Evolutionary conservation across 176 grass and related monocot genomes (phyloP).

Genomic region (Carex myosuroides): DNA sequence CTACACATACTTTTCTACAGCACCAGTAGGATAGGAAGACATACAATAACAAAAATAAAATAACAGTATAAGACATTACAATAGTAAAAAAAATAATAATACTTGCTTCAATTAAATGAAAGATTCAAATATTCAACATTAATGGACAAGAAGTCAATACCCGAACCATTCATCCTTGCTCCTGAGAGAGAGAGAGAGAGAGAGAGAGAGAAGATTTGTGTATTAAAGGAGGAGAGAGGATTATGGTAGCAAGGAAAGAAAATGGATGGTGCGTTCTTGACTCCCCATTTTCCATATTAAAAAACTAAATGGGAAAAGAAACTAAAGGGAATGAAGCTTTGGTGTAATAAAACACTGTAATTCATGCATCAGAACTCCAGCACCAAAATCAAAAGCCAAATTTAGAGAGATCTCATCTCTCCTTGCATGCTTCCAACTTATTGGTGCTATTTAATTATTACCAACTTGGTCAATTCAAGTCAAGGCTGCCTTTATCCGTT

Average conservation of each 20-base stretch:
- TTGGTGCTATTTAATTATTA: constrained; percentile 15
- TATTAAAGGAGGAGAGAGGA: background rate
- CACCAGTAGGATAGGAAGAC: background rate
- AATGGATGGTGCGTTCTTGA: constrained; percentile 99
- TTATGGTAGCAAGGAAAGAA: constrained; percentile 40
- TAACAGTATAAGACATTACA: background rate
- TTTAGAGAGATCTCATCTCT: background rate
- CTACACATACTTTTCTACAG: background rate
- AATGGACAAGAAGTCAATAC: constrained; percentile 79
- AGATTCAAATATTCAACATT: constrained; percentile 38
- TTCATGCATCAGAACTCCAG: constrained; percentile 25
- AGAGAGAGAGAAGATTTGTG: background rate
- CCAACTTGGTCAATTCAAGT: constrained; percentile 31
- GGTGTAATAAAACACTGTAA: background rate
- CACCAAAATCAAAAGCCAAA: constrained; percentile 10
- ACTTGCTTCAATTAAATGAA: background rate
- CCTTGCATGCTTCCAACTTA: background rate
- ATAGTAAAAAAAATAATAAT: background rate
- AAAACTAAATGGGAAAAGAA: constrained; percentile 13
- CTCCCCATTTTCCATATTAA: constrained; percentile 38
- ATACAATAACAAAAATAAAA: background rate
- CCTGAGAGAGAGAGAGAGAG: background rate
- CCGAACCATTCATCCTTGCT: constrained; percentile 82
- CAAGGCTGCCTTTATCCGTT: constrained; percentile 71
- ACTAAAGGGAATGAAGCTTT: constrained; percentile 1